Percentiles rank a stretch among this genome's conserved stretches.
Conservation (phyloP, 202 grass and related monocot genomes). For the Schoenoplectus triqueter region DNA sequence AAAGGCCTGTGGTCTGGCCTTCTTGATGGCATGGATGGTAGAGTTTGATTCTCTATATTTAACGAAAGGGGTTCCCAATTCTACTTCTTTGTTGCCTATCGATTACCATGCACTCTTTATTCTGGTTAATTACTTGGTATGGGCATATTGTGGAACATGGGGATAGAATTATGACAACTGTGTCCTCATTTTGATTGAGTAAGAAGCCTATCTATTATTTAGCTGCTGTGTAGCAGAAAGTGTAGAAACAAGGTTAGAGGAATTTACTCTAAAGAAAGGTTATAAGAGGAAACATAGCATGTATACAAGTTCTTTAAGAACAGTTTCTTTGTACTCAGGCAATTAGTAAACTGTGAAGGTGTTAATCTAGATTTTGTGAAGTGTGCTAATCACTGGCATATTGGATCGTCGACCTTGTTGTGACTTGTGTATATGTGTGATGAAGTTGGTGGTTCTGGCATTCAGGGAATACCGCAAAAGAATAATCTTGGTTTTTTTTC, state of each 20-base stretch:
- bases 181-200: not conserved
- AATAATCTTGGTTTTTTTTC: too few relatives aligned
- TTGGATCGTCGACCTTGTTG: not conserved
- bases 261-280: too few relatives aligned
- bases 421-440: not conserved
- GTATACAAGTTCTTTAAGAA: slow-evolving; percentile 29
- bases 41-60: slow-evolving; percentile 38
- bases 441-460: not conserved
- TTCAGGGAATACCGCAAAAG: too few relatives aligned
- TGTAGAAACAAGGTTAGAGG: not conserved
- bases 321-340: not conserved
- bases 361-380: slow-evolving; percentile 27
- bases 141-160: not conserved
- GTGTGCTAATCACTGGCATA: not conserved
- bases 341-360: not conserved
- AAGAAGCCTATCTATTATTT: slow-evolving; percentile 1
- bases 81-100: not conserved
- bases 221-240: not conserved
- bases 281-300: not conserved
- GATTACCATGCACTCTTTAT: not conserved
- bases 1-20: slow-evolving; percentile 92
- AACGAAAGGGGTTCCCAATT: not conserved
- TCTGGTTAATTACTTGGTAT: not conserved
- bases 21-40: slow-evolving; percentile 94
- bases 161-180: not conserved